Percentiles rank a stretch among this genome's conserved stretches.
phyloP scores from a whole-genome alignment of 148 eudicot genomes.

The Chenopodium berlandieri region DNA sequence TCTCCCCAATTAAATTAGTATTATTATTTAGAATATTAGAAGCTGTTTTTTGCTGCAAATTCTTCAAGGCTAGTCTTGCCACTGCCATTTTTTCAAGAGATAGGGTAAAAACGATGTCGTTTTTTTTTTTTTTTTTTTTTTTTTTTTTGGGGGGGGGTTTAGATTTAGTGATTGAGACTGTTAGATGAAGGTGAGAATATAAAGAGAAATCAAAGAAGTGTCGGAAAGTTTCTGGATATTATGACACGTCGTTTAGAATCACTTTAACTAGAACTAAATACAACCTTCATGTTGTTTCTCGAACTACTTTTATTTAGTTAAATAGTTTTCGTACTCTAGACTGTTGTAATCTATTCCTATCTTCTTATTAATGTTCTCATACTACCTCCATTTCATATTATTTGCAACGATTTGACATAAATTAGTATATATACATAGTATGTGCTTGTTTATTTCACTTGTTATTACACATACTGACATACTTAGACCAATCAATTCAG shows the following conservation, averaged over 20 bases:
- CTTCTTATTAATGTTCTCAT: too few relatives aligned
- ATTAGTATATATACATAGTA: too few relatives aligned
- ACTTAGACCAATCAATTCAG: too few relatives aligned
- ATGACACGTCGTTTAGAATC: constrained; percentile 3
- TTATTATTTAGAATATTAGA: background rate
- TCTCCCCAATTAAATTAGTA: constrained; percentile 3
- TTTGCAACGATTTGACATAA: too few relatives aligned
- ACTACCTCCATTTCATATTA: too few relatives aligned
- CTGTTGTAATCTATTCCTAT: background rate
- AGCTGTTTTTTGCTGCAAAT: constrained; percentile 35
- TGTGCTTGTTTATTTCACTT: too few relatives aligned
- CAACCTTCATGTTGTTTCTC: constrained; percentile 22
- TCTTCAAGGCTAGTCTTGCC: constrained; percentile 50
- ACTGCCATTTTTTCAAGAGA: constrained; percentile 36
- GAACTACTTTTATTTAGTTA: too few relatives aligned
- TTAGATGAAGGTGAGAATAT: background rate
- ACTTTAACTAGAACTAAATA: background rate
- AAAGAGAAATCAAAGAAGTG: background rate
- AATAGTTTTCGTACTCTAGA: background rate
- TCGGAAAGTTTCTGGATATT: constrained; percentile 18
- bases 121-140: background rate
- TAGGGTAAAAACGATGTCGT: background rate
- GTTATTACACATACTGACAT: too few relatives aligned
- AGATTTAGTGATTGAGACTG: too few relatives aligned
- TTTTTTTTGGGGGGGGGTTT: too few relatives aligned